These are phyloP conservation scores for Cryoendolithus antarcticus DNA, from an alignment of 2,329 filamentous ascomycete genomes.

Conservation along the genomic window DNA sequence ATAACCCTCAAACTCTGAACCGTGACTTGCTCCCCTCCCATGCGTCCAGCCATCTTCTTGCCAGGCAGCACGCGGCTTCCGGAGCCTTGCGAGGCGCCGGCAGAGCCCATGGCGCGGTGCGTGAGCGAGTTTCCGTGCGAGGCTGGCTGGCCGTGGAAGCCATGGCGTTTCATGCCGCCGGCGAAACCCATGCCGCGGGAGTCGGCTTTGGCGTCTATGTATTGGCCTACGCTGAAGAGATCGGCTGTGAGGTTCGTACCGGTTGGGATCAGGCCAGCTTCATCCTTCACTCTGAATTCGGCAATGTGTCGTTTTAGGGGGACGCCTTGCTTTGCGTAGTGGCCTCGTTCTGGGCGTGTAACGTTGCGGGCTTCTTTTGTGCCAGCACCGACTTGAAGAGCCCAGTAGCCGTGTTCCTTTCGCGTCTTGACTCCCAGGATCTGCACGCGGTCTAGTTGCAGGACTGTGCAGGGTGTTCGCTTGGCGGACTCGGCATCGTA, in stretches of 20 bases:
- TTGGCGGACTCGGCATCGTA: conserved; percentile 65
- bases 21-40: conserved; percentile 82
- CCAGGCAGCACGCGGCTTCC: conserved; percentile 87
- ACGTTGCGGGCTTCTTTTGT: conserved; percentile 62
- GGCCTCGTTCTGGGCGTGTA: conserved; percentile 71
- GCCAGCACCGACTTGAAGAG: conserved; percentile 78
- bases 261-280: conserved; percentile 60
- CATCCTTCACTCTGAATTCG: conserved; percentile 74
- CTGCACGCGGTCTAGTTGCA: conserved; percentile 87
- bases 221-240: conserved; percentile 90
- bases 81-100: conserved; percentile 78
- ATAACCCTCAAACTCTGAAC: conserved; percentile 84
- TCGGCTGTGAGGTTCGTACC: conserved; percentile 68
- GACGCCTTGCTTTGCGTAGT: conserved; percentile 71
- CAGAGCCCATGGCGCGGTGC: conserved; percentile 83
- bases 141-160: conserved; percentile 76
- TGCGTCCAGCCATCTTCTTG: conserved; percentile 95
- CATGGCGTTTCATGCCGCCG: conserved; percentile 95
- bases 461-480: conserved; percentile 75
- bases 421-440: conserved; percentile 78
- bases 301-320: conserved; percentile 71
- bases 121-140: conserved; percentile 93
- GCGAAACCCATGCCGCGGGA: conserved; percentile 85
- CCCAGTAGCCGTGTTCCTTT: conserved; percentile 76
- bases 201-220: conserved; percentile 69